Evolutionary conservation across 495 filamentous ascomycete genomes (phyloP), one percentile per base, ranked within the genome.

Genomic region (Chaetomium cochliodes): DNA sequence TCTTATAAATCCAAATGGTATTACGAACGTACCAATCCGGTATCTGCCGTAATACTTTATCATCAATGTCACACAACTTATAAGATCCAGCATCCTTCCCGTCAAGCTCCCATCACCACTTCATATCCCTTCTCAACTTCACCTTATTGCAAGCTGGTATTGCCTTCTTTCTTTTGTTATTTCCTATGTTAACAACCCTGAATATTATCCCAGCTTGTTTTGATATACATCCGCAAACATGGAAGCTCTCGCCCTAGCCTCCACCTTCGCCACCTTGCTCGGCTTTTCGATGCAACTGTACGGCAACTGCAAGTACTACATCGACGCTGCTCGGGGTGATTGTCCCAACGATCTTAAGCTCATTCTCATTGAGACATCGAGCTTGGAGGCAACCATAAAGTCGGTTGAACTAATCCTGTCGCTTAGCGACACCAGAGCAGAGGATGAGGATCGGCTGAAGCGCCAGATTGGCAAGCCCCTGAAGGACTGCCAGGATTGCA

Each of bases 321-420:
- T 58, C 30, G 54, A 58, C 22, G 46, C 42, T 7, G 46, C 23
- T 8, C 26, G 42, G 22, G 46, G 46, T n/a, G 44, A 53, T 22
- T 49, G 44, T 16, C 55, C 53, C 1, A 58, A 20, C n/a, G 54
- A 58, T 20, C 18, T 64, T 0, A 58, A 30, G 22, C 26, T 51
- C 15, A 58, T 64, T 20, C 54, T 64, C 3, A 20, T 58, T 16
- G 62, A 64, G 54, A 52, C 54, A 7, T 20, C 42, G 13, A 57
- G 61, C 42, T n/a, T 63, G 9, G n/a, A 54, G n/a, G 55, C 44
- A 3, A 58, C 62, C 26, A n/a, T 64, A 12, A 9, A 46, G 11
- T 13, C 20, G 26, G 54, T 64, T 6, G 7, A 50, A 1, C n/a
- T 16, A 26, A 26, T 57, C 20, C 9, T 57, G 2, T 9, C 22